Conservation (phyloP, 176 grass and related monocot species). For the Cenchrus fungigraminus region DNA sequence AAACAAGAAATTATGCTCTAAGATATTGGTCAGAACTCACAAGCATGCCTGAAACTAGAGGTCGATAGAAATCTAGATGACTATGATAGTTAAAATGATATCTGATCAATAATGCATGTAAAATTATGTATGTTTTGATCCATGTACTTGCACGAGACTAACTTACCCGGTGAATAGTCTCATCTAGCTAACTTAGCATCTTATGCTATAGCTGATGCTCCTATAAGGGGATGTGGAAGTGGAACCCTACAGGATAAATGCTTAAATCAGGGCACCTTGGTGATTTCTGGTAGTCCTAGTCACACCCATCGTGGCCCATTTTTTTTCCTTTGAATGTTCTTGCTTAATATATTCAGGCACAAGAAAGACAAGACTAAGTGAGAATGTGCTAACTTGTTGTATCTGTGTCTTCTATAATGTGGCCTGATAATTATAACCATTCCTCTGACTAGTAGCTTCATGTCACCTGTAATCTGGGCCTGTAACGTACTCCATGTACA, state of each 20-base stretch:
- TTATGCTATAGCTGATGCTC: neutral
- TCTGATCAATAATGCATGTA: neutral
- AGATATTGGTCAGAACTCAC: neutral
- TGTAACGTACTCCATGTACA: neutral
- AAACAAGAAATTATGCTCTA: neutral
- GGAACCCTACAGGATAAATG: neutral
- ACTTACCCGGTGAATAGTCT: neutral
- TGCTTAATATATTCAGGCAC: neutral
- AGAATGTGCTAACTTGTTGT: neutral
- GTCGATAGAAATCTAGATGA: neutral
- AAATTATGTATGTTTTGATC: constrained; percentile 14
- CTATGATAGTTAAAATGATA: neutral
- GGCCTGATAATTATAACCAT: neutral
- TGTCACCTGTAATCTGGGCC: neutral
- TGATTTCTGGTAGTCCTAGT: neutral
- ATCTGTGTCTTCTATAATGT: neutral
- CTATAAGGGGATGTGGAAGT: neutral
- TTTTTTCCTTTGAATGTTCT: neutral
- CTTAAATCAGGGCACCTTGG: neutral
- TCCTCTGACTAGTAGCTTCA: neutral
- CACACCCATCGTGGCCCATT: neutral
- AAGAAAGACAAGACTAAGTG: neutral
- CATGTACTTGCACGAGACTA: neutral
- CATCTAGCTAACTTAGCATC: neutral
- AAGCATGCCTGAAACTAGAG: neutral